Evolutionary conservation across 2,329 filamentous ascomycete genomes (phyloP), one percentile per base, ranked within the genome.

Genomic region (Calonectria pauciramosa): DNA sequence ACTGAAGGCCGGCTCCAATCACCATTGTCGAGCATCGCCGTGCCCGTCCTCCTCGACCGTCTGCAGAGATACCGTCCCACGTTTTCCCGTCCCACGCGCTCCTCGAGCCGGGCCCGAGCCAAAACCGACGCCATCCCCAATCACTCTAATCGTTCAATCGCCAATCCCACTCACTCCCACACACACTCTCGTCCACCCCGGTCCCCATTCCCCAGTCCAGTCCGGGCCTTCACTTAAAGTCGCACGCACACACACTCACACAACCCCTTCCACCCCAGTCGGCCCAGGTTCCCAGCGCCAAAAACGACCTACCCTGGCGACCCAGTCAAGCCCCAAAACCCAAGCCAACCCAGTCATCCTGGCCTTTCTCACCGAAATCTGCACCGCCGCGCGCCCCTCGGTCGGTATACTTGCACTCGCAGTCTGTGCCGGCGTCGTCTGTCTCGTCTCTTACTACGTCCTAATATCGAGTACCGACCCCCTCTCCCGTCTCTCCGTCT

Each of bases 351-450:
- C 71, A 81, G 30, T 81, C 78, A 81, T 76, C 78, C 78, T 76
- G 79, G 78, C 79, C 63, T 74, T 75, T 76, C 68, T 81, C 78
- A 81, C 79, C 80, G 80, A 81, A 81, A 80, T 73, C 66, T 59
- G 59, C 74, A 70, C 72, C 70, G 66, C 67, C 72, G 64, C 47
- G 52, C 70, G 66, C 56, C 64, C 67, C 67, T 72, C 68, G 32
- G 59, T 73, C 72, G 75, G 71, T 77, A 73, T 75, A 76, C 51
- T 59, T 59, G 34, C 36, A 41, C 66, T 36, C 41, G 38, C 51
- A 60, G 52, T 44, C 28, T 56, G 52, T 69, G 28, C 67, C 71
- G 73, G 68, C 47, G 72, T 72, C 66, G 75, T 77, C 49, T 63
- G 56, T 63, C 56, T 63, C 56, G 71, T 74, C 71, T 54, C 66